Evolutionary conservation across 148 eudicot genomes (phyloP).

Genomic region (Rhododendron griersonianum): DNA sequence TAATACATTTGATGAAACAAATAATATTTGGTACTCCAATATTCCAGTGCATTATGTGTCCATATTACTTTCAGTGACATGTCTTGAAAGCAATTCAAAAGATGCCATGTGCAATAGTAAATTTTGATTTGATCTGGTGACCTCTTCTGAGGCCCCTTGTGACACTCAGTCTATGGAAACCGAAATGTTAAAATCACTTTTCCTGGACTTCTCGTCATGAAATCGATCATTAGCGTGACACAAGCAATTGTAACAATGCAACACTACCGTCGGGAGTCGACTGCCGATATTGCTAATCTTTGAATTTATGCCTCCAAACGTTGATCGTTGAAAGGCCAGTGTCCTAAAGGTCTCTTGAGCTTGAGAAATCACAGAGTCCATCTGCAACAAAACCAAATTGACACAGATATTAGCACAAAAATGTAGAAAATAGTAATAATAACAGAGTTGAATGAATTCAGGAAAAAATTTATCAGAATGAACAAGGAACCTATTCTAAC

Average conservation of each 20-base stretch:
- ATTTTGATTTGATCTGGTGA: neutral
- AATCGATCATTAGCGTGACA: neutral
- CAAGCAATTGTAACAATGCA: neutral
- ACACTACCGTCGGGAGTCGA: conserved; percentile 55
- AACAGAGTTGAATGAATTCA: neutral
- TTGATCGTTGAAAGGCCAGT: conserved; percentile 48
- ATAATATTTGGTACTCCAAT: neutral
- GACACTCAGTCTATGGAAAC: neutral
- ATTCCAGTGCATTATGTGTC: neutral
- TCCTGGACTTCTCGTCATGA: neutral
- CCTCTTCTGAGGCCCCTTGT: neutral
- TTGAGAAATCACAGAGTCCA: conserved; percentile 59
- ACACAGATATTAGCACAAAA: neutral
- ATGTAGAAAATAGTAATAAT: neutral
- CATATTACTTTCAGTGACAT: neutral
- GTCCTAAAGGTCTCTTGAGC: conserved; percentile 54
- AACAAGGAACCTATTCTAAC: neutral
- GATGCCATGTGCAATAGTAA: neutral
- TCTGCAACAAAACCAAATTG: conserved; percentile 23
- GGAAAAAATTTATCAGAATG: neutral
- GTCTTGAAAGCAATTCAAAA: neutral
- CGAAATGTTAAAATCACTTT: neutral
- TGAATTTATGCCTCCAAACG: conserved; percentile 57
- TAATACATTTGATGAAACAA: neutral
- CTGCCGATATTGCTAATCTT: conserved; percentile 58